Percentiles rank a stretch among this genome's conserved stretches.
phyloP scores from a whole-genome alignment of 2,329 filamentous ascomycete genomes.

The Fusarium drepaniforme region DNA sequence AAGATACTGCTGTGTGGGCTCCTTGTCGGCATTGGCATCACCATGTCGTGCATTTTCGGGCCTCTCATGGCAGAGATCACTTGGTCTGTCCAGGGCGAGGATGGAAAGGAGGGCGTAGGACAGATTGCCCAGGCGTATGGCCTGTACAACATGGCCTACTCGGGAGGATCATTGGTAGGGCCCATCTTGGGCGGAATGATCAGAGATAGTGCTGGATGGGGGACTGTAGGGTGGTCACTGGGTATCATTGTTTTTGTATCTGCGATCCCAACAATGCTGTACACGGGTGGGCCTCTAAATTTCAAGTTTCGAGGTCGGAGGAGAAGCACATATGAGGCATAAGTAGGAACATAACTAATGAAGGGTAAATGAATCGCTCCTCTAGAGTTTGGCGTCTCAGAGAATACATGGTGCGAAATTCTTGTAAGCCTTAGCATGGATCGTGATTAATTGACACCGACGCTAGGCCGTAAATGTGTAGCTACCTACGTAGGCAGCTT shows the following conservation, averaged over 20 bases:
- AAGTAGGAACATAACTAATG: background rate
- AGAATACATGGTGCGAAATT: background rate
- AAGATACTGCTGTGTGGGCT: conserved; percentile 50
- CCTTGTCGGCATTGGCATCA: conserved; percentile 47
- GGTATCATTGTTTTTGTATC: conserved; percentile 46
- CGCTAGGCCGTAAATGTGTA: conserved; percentile 36
- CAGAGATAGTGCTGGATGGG: conserved; percentile 48
- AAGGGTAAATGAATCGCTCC: background rate
- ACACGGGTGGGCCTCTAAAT: conserved; percentile 46
- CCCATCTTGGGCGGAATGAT: conserved; percentile 52
- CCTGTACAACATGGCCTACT: conserved; percentile 52
- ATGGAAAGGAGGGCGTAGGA: conserved; percentile 35
- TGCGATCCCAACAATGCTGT: conserved; percentile 43
- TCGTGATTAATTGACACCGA: background rate
- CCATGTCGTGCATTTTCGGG: conserved; percentile 48
- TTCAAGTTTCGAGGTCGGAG: conserved; percentile 42
- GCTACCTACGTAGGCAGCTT: conserved; percentile 24
- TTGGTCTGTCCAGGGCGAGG: conserved; percentile 45
- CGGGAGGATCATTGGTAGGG: conserved; percentile 48
- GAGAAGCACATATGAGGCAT: background rate
- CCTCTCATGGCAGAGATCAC: conserved; percentile 53
- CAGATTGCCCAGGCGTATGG: conserved; percentile 52
- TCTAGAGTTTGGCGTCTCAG: background rate
- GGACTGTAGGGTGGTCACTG: conserved; percentile 49
- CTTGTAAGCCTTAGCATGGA: too few species aligned